Evolutionary conservation across 108 stramenopile genomes (phyloP).

Genomic region (Aurantiochytrium sp.): DNA sequence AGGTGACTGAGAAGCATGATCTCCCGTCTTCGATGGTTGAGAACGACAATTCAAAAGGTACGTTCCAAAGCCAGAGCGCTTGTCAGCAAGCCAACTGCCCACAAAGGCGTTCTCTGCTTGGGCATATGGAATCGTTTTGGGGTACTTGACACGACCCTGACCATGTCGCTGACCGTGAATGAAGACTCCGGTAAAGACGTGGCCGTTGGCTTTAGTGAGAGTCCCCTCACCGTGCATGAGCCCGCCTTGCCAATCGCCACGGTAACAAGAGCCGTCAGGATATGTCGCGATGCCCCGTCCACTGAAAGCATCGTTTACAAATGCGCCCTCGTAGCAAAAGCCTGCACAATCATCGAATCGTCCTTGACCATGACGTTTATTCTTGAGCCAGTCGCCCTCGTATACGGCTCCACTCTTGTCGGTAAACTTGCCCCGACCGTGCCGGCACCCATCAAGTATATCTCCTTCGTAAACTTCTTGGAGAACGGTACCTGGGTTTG

Average conservation of each 20-base stretch:
- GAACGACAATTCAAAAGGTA: neutral
- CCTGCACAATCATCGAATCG: conserved; percentile 27
- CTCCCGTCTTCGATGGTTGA: too few relatives aligned
- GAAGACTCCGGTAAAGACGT: neutral
- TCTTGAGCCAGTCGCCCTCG: conserved; percentile 51
- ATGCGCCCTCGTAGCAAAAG: conserved; percentile 59
- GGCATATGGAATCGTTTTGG: neutral
- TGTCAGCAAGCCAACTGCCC: neutral
- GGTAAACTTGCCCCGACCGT: conserved; percentile 38
- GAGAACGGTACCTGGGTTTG: conserved; percentile 40
- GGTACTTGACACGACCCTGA: neutral
- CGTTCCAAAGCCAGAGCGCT: neutral
- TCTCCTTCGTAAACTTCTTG: conserved; percentile 52
- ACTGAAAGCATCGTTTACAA: conserved; percentile 57
- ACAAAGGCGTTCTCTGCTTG: neutral
- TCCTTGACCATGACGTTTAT: conserved; percentile 6
- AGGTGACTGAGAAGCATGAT: too few relatives aligned
- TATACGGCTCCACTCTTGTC: conserved; percentile 46
- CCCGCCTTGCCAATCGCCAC: conserved; percentile 27
- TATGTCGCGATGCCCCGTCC: conserved; percentile 56
- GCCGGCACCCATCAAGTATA: conserved; percentile 31
- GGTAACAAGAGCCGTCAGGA: conserved; percentile 38
- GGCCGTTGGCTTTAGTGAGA: neutral
- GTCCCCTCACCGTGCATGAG: conserved; percentile 39
- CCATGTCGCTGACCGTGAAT: neutral